Evolutionary conservation across 2,329 filamentous ascomycete species (phyloP), one percentile per base, ranked within the genome.

Genomic region (Lecanoromycetidae sp.): DNA sequence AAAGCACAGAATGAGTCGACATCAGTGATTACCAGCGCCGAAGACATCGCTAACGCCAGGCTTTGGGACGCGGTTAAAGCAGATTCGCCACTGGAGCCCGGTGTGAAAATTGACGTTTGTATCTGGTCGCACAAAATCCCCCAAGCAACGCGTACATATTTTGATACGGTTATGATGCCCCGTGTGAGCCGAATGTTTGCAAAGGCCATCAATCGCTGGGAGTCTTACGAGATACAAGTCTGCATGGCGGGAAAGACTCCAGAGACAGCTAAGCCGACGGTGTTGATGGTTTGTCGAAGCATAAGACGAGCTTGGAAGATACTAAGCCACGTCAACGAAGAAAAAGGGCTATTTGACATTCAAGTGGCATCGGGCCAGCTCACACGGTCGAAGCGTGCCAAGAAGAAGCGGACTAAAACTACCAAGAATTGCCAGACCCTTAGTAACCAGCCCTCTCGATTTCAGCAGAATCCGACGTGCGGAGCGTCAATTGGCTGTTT

Each of bases 401-500:
- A 62, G 39, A 64, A 62, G 46, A 66, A 63, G 52, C 61, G 64
- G 36, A 37, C 35, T 19, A 51, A 44, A 17, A 47, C 42, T 15
- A 13, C 30, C 55, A 20, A 59, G 59, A 37, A 54, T 58, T 26
- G 58, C 66, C 42, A 54, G 36, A 48, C 15, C 19, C 13, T 15
- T 10, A 15, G 65, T 55, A 94, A 93, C 57, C 79, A 79, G 1
- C 45, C 45, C 7, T 38, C 38, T 19, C 79, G 79, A 50, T 90
- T 86, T 59, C 88, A 96, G 62, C 71, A 80, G 56, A 75, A 76
- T 19, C 90, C 90, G 1, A 66, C 77, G 0, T 94, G 88, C 55
- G 90, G 90, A 1, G 90, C 90, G 6, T 94, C 87, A 35, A 95
- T 96, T 50, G 90, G 90, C 5, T 88, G 88, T 0, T 95, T 86